phyloP scores from a whole-genome alignment of 768 basidiomycete species.

The Hericium rajendrae region DNA sequence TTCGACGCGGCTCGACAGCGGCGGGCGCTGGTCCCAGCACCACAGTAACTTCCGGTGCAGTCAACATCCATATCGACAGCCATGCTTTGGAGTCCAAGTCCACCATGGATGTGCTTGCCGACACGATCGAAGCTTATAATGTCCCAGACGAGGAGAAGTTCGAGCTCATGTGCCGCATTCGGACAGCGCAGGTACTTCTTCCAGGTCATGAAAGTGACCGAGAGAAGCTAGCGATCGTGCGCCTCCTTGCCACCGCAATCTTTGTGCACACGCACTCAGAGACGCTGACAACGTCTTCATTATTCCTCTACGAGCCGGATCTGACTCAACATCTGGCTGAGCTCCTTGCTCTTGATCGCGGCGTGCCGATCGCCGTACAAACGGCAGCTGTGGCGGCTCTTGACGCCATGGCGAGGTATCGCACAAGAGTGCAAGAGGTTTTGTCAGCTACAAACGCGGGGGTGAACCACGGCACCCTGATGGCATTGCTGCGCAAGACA shows the following conservation, averaged over 20 bases:
- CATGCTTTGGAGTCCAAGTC: conserved; percentile 48
- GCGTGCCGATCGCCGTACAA: conserved; percentile 63
- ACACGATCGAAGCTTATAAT: conserved; percentile 53
- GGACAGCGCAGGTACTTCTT: conserved; percentile 63
- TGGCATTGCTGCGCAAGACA: conserved; percentile 80
- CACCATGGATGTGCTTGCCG: conserved; percentile 70
- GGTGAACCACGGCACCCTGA: conserved; percentile 90
- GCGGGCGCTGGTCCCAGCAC: conserved; percentile 24
- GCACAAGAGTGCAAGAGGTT: conserved; percentile 77
- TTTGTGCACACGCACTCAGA: conserved; percentile 85
- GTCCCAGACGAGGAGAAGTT: conserved; percentile 80
- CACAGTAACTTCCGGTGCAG: conserved; percentile 32
- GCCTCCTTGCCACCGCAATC: conserved; percentile 82
- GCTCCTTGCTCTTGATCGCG: conserved; percentile 71
- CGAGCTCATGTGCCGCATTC: conserved; percentile 79
- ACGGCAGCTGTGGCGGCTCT: conserved; percentile 82
- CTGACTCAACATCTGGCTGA: conserved; percentile 83
- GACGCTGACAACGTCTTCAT: conserved; percentile 61
- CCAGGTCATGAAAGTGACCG: conserved; percentile 51
- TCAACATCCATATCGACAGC: conserved; percentile 54
- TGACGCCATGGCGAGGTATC: conserved; percentile 83
- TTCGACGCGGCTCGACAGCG: conserved; percentile 27
- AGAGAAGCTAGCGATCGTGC: conserved; percentile 70
- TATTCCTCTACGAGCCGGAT: conserved; percentile 95
- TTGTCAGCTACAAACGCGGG: conserved; percentile 87